These are phyloP conservation scores for Colletotrichum liaoningense DNA, from an alignment of 2,329 filamentous ascomycete genomes.

Conservation along the genomic window DNA sequence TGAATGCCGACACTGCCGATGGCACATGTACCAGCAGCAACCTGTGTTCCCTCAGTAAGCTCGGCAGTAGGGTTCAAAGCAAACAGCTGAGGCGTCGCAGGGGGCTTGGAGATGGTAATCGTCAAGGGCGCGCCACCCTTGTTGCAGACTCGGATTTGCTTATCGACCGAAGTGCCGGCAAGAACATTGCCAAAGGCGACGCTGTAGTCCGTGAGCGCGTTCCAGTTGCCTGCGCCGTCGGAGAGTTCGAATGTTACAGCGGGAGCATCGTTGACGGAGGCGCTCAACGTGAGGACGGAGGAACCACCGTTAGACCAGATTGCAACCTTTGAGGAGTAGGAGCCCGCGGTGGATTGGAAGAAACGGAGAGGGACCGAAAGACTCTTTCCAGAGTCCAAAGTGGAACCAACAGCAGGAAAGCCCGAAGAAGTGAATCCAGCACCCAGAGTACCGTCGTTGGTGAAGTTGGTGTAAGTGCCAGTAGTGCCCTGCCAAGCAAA, in stretches of 20 bases:
- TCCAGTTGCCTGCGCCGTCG: slow-evolving; percentile 47
- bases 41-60: slow-evolving; percentile 47
- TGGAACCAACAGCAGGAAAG: slow-evolving; percentile 45
- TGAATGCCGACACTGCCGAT: slow-evolving; percentile 46
- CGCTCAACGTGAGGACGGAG: slow-evolving; percentile 46
- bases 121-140: slow-evolving; percentile 48
- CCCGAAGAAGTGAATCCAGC: slow-evolving; percentile 44
- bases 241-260: slow-evolving; percentile 48
- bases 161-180: slow-evolving; percentile 42
- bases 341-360: slow-evolving; percentile 44
- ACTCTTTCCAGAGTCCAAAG: slow-evolving; percentile 44
- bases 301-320: slow-evolving; percentile 50
- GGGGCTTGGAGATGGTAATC: slow-evolving; percentile 52
- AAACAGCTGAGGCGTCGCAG: slow-evolving; percentile 44
- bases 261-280: slow-evolving; percentile 47
- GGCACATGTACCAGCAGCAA: slow-evolving; percentile 44
- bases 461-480: slow-evolving; percentile 46
- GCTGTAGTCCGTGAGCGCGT: slow-evolving; percentile 29
- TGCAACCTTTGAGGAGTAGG: slow-evolving; percentile 47
- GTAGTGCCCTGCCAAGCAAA: slow-evolving; percentile 46
- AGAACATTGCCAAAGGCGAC: slow-evolving; percentile 48
- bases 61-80: slow-evolving; percentile 46
- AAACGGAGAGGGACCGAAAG: slow-evolving; percentile 48
- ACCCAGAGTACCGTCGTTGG: slow-evolving; percentile 42
- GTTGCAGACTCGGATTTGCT: slow-evolving; percentile 50